Base-by-base conservation (phyloP, 2,329 filamentous ascomycete genomes). In the Stemphylium beticola region DNA sequence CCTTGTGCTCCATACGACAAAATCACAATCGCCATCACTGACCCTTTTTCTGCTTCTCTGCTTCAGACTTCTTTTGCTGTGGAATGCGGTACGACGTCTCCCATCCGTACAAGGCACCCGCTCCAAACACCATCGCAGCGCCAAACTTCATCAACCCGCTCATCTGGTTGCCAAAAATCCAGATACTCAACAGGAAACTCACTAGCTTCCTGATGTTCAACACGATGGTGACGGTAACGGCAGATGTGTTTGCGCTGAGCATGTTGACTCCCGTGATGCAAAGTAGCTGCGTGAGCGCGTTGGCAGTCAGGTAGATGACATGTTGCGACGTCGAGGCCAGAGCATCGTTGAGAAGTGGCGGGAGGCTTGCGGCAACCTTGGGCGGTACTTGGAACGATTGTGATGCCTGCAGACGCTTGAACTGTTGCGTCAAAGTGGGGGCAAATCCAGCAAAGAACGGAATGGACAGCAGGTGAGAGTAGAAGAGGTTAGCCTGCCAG, bases 401-500 rank as follows among this genome's bases (percentile, higher is more conserved):
- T 51, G 89, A 92, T 10, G 67, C 78, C 70, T 84, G 82, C 17
- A 95, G 81, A 53, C 82, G 83, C 47, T 77, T 71, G 60, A 91
- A 89, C 66, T 91, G 89, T 15, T 80, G 77, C 47, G 78, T 77
- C 67, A 95, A 83, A 2, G 85, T 85, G 1, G 84, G 83, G n/a
- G 85, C 74, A 61, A 93, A 89, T 3, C 88, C 89, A 2, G 90
- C 67, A 69, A 93, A 95, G 18, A 95, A 81, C 0, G 91, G 90
- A 38, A 95, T 78, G 0, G 89, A 91, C 18, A 93, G 81, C 7
- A 91, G 74, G 62, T 89, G 86, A 18, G 91, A 96, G 79, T 98
- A 99, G 79, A 99, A 98, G 11, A 99, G 83, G 62, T 96, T 96
- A 75, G 98, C 95, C 65, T 89, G 90, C 92, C 95, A 98, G 74